Conservation (phyloP, 371 early-diverging fungal genomes). For the Amoeboaphelidium protococcarum region DNA sequence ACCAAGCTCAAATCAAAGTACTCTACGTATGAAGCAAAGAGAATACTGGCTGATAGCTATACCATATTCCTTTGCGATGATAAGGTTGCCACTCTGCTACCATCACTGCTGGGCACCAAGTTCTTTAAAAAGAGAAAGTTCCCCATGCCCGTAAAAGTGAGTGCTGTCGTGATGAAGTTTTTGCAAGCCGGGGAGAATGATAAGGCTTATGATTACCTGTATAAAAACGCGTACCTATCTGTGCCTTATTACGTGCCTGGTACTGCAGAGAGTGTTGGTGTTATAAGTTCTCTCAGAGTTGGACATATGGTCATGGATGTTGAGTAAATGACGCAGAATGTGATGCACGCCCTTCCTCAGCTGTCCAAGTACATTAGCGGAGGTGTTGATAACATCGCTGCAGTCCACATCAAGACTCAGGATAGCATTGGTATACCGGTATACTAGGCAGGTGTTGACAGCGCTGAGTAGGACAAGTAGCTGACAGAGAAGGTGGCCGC, state of each 20-base stretch:
- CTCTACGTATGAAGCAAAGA: conserved; percentile 42
- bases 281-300: conserved; percentile 26
- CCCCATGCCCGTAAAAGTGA: conserved; percentile 3
- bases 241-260: background rate
- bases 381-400: conserved; percentile 42
- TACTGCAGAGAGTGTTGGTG: too few species aligned
- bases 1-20: conserved; percentile 43
- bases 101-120: conserved; percentile 50
- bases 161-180: too few species aligned
- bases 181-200: too few species aligned
- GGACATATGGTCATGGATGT: conserved; percentile 27
- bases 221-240: too few species aligned
- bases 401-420: conserved; percentile 46
- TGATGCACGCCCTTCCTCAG: conserved; percentile 23
- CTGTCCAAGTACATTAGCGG: conserved; percentile 34
- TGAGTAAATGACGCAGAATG: conserved; percentile 41
- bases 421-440: conserved; percentile 53
- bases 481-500: background rate
- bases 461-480: background rate
- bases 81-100: conserved; percentile 36
- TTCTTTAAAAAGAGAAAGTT: conserved; percentile 67
- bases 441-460: conserved; percentile 12
- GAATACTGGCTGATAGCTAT: conserved; percentile 35
- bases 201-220: too few species aligned
- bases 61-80: conserved; percentile 67